Base-by-base conservation (phyloP, 805 yeast species). In the Candida lessepsii region DNA sequence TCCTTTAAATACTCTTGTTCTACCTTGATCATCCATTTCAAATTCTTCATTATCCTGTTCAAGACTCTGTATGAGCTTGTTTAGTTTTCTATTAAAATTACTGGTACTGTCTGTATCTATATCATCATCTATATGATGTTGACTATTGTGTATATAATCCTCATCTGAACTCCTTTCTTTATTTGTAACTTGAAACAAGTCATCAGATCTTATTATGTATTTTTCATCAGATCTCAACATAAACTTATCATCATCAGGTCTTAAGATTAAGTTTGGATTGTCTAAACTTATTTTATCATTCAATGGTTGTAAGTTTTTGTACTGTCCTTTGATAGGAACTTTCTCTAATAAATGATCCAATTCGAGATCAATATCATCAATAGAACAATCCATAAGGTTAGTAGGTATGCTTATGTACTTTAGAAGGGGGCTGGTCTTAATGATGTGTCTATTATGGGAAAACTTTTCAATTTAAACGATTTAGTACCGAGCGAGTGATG, bases 1-100 rank as follows among this genome's bases (percentile, higher is more conserved):
- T 4, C 68, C 67, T 42, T 63, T 61, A 43, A 58, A 60, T 16
- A 64, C 56, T 11, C 70, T 50, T 5, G 66, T 56, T 44, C 69
- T 47, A 29, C 62, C 48, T 44, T 60, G 65, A 45, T 60, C 66
- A 44, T 63, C 70, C 37, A 63, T 36, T 35, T 60, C 67, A 38
- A 46, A 60, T 19, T 56, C 61, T 42, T 51, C 53, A 21, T 46
- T 41, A 33, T 53, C 53, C 21, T 54, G 58, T 26, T 65, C 51
- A 39, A 71, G 52, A 38, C 63, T 54, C 28, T 51, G 45, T 17
- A 70, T 56, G 46, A 71, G 54, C 40, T 64, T 65, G 24, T 61
- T 65, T 28, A 70, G 57, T 43, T 69, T 70, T 13, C 9, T 32
- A 14, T 32, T 32, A 27, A 32, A 32, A 9, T 32, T 32, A 20